Base-by-base conservation (phyloP, 2,329 filamentous ascomycete species). In the Pseudomassariella vexata region DNA sequence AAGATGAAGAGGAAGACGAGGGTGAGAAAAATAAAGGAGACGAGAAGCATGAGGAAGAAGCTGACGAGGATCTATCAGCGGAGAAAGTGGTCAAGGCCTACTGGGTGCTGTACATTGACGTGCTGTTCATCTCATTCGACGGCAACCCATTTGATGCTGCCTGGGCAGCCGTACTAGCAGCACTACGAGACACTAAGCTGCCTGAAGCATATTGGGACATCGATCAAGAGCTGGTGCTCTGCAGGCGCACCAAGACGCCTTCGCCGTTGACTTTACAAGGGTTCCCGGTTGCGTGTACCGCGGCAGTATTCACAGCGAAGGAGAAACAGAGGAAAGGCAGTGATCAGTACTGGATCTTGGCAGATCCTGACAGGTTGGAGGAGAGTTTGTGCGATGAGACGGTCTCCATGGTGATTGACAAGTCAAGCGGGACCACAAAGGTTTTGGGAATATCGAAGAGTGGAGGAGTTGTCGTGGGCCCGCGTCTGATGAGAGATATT, bases 101-200 rank as follows among this genome's bases (percentile, higher is more conserved):
- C 58, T 98, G 90, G 92, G 81, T 85, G 8, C 76, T 98, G 14
- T 95, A 95, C 59, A 85, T 98, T 44, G 90, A 96, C 53, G 70
- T 95, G n/a, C 75, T 95, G 52, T 92, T 95, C 61, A 82, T 98
- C 45, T 94, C 86, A 0, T 78, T 95, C 30, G 89, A 95, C 42
- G 90, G 90, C 5, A 94, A 92, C 49, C 77, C 87, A 2, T 89
- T 96, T 44, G 90, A 98, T 51, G 85, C 86, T 1, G 86, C 87
- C 0, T 96, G 90, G 89, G 74, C 82, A 1, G 80, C 87, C 9
- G 71, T 94, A 1, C 58, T 95, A 15, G 85, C 89, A 7, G 90
- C 92, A 6, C 63, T 98, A 37, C 70, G 68, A 32, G 77, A 92
- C 56, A 90, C 86, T 5, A 76, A 70, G 37, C 63, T 98, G 9